Conservation (phyloP, 1,284 basidiomycete species). For the Ganoderma resinaceum region DNA sequence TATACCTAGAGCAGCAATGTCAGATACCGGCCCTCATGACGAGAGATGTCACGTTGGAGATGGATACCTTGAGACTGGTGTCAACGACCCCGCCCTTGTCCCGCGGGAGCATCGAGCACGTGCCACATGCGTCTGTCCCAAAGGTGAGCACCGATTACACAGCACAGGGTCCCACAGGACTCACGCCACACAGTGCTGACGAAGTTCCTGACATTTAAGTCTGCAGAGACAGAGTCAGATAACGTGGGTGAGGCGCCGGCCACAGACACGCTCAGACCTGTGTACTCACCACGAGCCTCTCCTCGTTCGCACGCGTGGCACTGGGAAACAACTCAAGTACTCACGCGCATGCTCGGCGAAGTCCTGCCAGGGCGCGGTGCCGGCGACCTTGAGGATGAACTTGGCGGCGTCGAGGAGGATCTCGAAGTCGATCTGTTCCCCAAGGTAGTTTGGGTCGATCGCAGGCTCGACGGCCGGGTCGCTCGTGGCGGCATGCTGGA, state of each 20-base stretch:
- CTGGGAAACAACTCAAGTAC: constrained; percentile 28
- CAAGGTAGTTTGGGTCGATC: constrained; percentile 51
- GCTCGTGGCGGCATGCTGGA: constrained; percentile 42
- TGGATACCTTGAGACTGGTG: constrained; percentile 50
- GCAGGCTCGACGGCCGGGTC: constrained; percentile 47
- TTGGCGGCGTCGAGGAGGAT: constrained; percentile 49
- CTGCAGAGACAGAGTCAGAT: neutral
- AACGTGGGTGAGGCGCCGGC: too few relatives aligned
- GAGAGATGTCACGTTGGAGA: neutral
- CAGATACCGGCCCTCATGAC: neutral
- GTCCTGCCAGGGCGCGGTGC: constrained; percentile 15
- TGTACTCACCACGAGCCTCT: constrained; percentile 23
- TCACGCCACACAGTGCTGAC: constrained; percentile 26
- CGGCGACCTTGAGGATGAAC: constrained; percentile 36
- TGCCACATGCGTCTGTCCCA: constrained; percentile 36
- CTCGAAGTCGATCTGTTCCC: constrained; percentile 43
- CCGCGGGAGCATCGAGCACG: constrained; percentile 59
- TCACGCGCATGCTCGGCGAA: constrained; percentile 5
- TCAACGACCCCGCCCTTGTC: constrained; percentile 64
- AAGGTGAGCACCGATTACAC: constrained; percentile 1
- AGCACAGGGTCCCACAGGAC: neutral
- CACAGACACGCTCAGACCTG: too few relatives aligned
- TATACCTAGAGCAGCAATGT: constrained; percentile 32
- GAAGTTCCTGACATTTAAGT: constrained; percentile 13
- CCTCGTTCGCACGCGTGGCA: constrained; percentile 11